Conservation (phyloP, 139 green algal species). For the Haematococcus lacustris region DNA sequence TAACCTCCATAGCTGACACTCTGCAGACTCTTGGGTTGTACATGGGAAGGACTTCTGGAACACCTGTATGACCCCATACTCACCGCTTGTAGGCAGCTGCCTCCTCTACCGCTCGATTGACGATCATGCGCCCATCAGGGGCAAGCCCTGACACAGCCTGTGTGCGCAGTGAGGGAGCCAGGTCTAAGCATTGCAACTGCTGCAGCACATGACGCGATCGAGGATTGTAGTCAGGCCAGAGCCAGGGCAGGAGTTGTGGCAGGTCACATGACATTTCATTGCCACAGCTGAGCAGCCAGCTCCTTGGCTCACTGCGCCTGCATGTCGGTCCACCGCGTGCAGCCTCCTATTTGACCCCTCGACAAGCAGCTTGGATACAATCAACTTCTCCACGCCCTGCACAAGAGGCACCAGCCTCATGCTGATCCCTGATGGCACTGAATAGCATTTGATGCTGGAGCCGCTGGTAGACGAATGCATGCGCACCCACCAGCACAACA, state of each 20-base stretch:
- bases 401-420: neutral
- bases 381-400: conserved; percentile 88
- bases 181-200: no score
- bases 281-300: no score
- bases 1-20: no score
- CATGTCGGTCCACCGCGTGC: conserved; percentile 78
- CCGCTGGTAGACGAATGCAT: neutral
- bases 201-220: no score
- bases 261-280: no score
- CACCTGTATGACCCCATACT: no score
- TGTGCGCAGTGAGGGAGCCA: no score
- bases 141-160: conserved; percentile 61
- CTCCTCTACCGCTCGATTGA: conserved; percentile 77
- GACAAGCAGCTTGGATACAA: conserved; percentile 94
- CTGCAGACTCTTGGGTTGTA: no score
- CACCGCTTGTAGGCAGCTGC: neutral
- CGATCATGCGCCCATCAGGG: conserved; percentile 78
- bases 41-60: no score
- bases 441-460: neutral
- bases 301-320: conserved; percentile 78
- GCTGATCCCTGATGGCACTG: neutral
- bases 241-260: no score
- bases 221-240: no score
- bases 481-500: conserved; percentile 80
- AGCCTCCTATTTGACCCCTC: conserved; percentile 81